Conservation (phyloP, 805 yeast genomes). For the Candida ulmi region DNA sequence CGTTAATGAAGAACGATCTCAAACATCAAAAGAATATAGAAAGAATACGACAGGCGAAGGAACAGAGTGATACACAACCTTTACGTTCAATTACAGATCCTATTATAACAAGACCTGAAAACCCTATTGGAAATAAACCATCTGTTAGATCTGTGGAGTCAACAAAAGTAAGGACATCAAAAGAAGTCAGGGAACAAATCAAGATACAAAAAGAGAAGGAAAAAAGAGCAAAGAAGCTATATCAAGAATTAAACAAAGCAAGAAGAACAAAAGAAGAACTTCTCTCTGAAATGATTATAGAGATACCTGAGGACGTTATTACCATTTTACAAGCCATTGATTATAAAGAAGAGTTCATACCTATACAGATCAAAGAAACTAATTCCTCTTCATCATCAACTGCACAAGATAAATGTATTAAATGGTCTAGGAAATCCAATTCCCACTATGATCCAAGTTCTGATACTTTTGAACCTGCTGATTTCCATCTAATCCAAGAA, state of each 20-base stretch:
- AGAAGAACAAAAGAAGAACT: conserved; percentile 44
- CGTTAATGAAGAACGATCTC: neutral
- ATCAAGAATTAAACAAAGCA: conserved; percentile 31
- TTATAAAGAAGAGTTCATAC: conserved; percentile 9
- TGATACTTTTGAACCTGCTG: conserved; percentile 53
- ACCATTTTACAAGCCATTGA: conserved; percentile 25
- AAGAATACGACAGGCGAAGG: neutral
- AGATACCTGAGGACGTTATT: conserved; percentile 30
- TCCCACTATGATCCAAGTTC: conserved; percentile 42
- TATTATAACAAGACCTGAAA: neutral
- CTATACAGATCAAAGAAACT: conserved; percentile 23
- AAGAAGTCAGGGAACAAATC: conserved; percentile 5
- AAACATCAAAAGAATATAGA: neutral
- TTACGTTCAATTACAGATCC: neutral
- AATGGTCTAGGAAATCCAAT: conserved; percentile 45
- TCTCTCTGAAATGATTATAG: conserved; percentile 42
- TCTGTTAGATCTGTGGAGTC: neutral
- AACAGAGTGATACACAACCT: neutral
- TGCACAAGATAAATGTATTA: conserved; percentile 33
- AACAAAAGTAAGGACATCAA: neutral
- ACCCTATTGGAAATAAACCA: neutral
- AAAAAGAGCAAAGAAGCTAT: conserved; percentile 10
- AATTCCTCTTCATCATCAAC: conserved; percentile 2
- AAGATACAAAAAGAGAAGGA: conserved; percentile 7
- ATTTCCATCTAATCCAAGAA: conserved; percentile 37